phyloP scores from a whole-genome alignment of 1,284 basidiomycete species.

The Cryptococcus amylolentus region DNA sequence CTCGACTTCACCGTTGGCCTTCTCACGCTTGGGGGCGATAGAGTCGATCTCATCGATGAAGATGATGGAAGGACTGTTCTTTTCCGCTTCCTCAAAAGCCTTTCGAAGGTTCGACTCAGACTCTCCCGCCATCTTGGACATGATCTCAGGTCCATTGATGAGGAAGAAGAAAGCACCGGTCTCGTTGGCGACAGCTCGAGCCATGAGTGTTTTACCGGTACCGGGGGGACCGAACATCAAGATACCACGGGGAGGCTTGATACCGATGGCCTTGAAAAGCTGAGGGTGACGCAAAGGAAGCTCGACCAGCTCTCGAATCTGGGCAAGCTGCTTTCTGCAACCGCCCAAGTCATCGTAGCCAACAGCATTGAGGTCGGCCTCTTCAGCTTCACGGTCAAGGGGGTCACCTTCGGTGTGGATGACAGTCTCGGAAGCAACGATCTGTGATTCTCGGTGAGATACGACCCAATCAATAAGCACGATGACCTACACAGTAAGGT shows the following conservation, averaged over 20 bases:
- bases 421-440: slow-evolving; percentile 45
- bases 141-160: slow-evolving; percentile 99
- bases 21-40: slow-evolving; percentile 99
- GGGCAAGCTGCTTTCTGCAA: slow-evolving; percentile 96
- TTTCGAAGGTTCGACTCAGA: slow-evolving; percentile 95
- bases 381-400: slow-evolving; percentile 98
- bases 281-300: slow-evolving; percentile 96
- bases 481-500: slow-evolving; percentile 37
- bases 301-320: slow-evolving; percentile 96
- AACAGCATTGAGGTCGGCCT: slow-evolving; percentile 92
- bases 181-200: slow-evolving; percentile 97
- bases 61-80: slow-evolving; percentile 99
- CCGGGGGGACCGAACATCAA: slow-evolving; percentile 95
- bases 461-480: background rate
- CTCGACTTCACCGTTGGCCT: slow-evolving; percentile 99
- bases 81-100: slow-evolving; percentile 98
- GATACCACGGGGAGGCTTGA: slow-evolving; percentile 98
- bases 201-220: slow-evolving; percentile 98
- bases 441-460: slow-evolving; percentile 16
- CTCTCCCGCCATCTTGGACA: slow-evolving; percentile 99
- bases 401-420: slow-evolving; percentile 81
- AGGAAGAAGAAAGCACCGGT: slow-evolving; percentile 99
- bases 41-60: slow-evolving; percentile 97
- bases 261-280: slow-evolving; percentile 99
- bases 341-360: slow-evolving; percentile 99